Base-by-base conservation (phyloP, 2,329 filamentous ascomycete genomes). In the Epichloe bromicola region DNA sequence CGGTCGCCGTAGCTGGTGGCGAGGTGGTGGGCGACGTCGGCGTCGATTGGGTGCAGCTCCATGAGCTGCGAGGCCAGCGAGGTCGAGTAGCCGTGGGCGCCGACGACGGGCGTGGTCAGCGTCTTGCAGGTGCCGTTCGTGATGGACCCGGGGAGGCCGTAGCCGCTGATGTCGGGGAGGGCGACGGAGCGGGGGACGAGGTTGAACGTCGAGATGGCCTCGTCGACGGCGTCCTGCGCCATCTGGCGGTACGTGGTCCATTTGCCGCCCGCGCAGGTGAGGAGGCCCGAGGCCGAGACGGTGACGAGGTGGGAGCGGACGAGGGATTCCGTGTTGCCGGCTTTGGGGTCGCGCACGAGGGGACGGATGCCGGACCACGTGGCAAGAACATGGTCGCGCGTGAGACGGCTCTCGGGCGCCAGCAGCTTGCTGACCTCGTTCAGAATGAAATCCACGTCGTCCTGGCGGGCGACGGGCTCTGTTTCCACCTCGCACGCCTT, bases 221-320 rank as follows among this genome's bases (percentile, higher is more conserved):
- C 82, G 62, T 91, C 86, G 54, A 93, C 86, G 46, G 85, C 85
- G 60, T 91, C 86, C 66, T 93, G 85, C 49, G 87, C 84, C 87
- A 93, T 93, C 64, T 90, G 85, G 51, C 86, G 84, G 70, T 91
- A 93, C 11, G 86, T 93, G 5, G 86, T 93, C 86, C 86, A 91
- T 70, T 91, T 93, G 55, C 86, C 86, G 59, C 86, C 86, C 36
- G 86, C 85, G 65, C 86, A 88, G 48, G 86, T 91, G 58, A 93
- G 71, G 15, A 93, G 76, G 14, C 86, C 86, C 1, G 85, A 86
- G 5, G 78, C 68, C 19, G 86, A 90, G 41, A 85, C 78, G 48
- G 85, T 85, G 58, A 91, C 78, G 48, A 93, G 75, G 63, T 93
- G 86, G 68, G 85, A 90, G 57, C 86, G 85, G 53, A 93, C 86